Conservation (phyloP, 352 stramenopile species). For the Globisporangium nunn region DNA sequence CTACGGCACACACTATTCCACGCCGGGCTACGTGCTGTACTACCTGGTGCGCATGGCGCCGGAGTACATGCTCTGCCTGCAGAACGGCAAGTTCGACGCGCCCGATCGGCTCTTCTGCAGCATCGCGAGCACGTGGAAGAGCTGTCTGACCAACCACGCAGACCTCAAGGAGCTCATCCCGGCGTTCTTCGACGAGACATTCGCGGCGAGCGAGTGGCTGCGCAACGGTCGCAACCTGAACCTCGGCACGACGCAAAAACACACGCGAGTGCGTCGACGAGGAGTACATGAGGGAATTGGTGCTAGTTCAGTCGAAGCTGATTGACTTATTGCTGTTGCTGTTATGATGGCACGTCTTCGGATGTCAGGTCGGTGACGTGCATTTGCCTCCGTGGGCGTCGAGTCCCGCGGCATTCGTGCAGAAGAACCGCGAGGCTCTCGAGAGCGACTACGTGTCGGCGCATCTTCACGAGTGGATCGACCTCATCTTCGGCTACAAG, state of each 20-base stretch:
- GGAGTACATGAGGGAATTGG: too few relatives aligned
- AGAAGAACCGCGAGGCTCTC: slow-evolving; percentile 91
- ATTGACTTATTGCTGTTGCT: background rate
- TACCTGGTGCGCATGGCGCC: slow-evolving; percentile 96
- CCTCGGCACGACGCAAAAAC: slow-evolving; percentile 88
- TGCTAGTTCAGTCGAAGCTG: background rate
- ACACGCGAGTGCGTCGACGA: slow-evolving; percentile 33
- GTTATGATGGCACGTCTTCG: too few relatives aligned
- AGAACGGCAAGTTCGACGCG: slow-evolving; percentile 98
- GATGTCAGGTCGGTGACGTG: slow-evolving; percentile 88
- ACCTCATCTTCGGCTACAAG: slow-evolving; percentile 97
- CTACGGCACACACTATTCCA: slow-evolving; percentile 94
- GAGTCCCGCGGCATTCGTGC: slow-evolving; percentile 78
- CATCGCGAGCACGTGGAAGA: slow-evolving; percentile 90
- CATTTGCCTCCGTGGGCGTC: slow-evolving; percentile 92
- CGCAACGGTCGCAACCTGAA: slow-evolving; percentile 94
- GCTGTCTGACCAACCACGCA: slow-evolving; percentile 72
- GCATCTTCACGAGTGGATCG: slow-evolving; percentile 96
- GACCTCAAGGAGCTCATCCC: slow-evolving; percentile 99
- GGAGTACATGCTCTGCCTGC: slow-evolving; percentile 93
- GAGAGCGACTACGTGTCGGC: slow-evolving; percentile 95
- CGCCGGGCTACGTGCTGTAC: slow-evolving; percentile 95
- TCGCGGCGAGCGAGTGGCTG: slow-evolving; percentile 87
- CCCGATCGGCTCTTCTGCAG: slow-evolving; percentile 96
- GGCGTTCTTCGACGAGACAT: slow-evolving; percentile 93